A percentile compares a stretch with the other conserved stretches of the same genome.
phyloP scores from a whole-genome alignment of 1,284 basidiomycete genomes.

The Moesziomyces globuligerus region DNA sequence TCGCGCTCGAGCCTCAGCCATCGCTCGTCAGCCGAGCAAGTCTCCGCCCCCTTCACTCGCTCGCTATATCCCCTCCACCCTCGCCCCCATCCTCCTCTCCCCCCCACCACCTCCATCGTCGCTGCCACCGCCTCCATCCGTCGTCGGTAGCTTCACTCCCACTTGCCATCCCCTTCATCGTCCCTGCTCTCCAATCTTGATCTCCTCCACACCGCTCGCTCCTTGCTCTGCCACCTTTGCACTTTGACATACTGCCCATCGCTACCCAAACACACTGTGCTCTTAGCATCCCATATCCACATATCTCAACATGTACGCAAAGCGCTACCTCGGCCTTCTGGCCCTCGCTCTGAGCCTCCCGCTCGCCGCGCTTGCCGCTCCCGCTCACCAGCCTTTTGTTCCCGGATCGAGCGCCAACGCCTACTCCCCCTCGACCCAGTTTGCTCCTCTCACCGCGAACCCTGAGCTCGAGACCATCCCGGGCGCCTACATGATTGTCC shows the following conservation, averaged over 20 bases:
- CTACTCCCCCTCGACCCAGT: constrained; percentile 44
- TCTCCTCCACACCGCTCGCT: not conserved
- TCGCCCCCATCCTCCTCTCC: constrained; percentile 6
- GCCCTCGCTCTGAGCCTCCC: constrained; percentile 49
- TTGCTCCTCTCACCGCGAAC: constrained; percentile 51
- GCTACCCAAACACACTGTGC: not conserved
- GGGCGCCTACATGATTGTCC: constrained; percentile 64
- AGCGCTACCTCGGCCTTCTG: constrained; percentile 49
- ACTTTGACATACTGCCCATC: not conserved
- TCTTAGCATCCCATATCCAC: not conserved
- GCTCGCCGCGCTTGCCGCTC: constrained; percentile 44
- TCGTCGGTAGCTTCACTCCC: constrained; percentile 6
- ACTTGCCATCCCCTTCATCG: constrained; percentile 8
- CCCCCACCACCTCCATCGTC: constrained; percentile 14
- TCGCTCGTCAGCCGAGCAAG: constrained; percentile 18
- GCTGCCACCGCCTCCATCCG: constrained; percentile 14
- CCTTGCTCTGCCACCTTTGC: too few relatives aligned
- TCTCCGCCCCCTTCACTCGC: constrained; percentile 14
- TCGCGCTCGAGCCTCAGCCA: too few relatives aligned
- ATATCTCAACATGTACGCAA: constrained; percentile 40
- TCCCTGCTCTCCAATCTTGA: constrained; percentile 2
- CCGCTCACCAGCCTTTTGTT: constrained; percentile 51
- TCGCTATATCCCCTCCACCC: not conserved
- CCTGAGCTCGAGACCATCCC: constrained; percentile 57
- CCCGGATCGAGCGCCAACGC: constrained; percentile 42